Evolutionary conservation across 176 grass and related monocot species (phyloP).

Genomic region (Triticum monococcum): DNA sequence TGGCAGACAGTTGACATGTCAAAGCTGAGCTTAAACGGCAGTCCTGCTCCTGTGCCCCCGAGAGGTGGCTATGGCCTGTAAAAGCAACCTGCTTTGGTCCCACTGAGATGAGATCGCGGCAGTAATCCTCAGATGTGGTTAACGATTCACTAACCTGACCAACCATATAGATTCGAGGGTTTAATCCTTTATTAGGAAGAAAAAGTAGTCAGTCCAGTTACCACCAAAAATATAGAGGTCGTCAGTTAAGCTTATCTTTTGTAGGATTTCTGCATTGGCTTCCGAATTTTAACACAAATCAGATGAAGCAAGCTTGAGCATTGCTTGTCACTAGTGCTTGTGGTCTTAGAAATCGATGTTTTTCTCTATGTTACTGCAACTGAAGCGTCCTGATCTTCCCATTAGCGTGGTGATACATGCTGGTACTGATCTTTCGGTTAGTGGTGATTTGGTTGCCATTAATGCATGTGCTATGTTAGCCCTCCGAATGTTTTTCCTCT

Average conservation of each 20-base stretch:
- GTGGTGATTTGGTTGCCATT: neutral
- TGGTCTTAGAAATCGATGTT: neutral
- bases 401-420: neutral
- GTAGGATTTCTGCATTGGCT: conserved; percentile 33
- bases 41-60: neutral
- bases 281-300: conserved; percentile 12
- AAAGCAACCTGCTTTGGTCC: neutral
- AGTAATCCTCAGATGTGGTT: conserved; percentile 24
- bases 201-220: neutral
- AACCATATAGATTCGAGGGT: conserved; percentile 45
- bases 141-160: conserved; percentile 47
- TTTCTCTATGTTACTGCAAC: neutral
- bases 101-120: neutral
- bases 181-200: conserved; percentile 21
- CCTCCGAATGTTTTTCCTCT: neutral
- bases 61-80: conserved; percentile 44
- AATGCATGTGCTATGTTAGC: neutral
- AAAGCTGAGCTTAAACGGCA: conserved; percentile 63
- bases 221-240: conserved; percentile 12
- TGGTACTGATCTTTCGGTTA: neutral
- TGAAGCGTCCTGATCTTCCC: neutral
- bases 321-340: conserved; percentile 8
- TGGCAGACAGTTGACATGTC: conserved; percentile 85
- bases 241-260: conserved; percentile 9
- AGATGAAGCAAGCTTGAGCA: conserved; percentile 16